Conservation (phyloP, 1,284 basidiomycete genomes). For the Bondarzewia mesenterica region DNA sequence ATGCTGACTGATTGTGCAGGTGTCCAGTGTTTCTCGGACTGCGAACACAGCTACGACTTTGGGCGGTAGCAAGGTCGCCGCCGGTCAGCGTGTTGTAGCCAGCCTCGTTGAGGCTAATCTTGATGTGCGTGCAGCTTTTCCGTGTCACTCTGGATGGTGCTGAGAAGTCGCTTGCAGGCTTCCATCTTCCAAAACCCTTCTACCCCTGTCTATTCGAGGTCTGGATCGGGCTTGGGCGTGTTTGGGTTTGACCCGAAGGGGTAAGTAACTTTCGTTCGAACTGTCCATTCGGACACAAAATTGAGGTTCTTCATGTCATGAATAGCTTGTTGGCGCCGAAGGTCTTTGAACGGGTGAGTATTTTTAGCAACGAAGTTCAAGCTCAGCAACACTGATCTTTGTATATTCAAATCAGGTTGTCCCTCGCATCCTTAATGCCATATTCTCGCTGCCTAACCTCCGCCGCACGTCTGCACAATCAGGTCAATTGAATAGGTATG, state of each 20-base stretch:
- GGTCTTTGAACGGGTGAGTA: constrained; percentile 36
- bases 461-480: constrained; percentile 34
- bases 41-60: constrained; percentile 21
- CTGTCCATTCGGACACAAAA: too few relatives aligned
- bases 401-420: constrained; percentile 22
- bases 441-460: constrained; percentile 41
- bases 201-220: not conserved
- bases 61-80: constrained; percentile 19
- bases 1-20: constrained; percentile 8
- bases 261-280: constrained; percentile 17
- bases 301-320: too few relatives aligned
- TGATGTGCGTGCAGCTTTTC: constrained; percentile 25
- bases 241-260: constrained; percentile 29
- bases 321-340: constrained; percentile 30
- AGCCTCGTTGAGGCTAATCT: constrained; percentile 34
- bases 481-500: constrained; percentile 33
- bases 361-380: constrained; percentile 1
- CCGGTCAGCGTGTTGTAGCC: constrained; percentile 30
- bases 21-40: constrained; percentile 34
- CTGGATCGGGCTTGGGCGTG: constrained; percentile 3
- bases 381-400: not conserved
- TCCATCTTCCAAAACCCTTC: not conserved
- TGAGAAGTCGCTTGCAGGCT: not conserved
- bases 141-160: not conserved
- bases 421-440: constrained; percentile 35